These are phyloP conservation scores for Amanita exitialis DNA, from an alignment of 768 basidiomycete genomes.

Conservation along the genomic window DNA sequence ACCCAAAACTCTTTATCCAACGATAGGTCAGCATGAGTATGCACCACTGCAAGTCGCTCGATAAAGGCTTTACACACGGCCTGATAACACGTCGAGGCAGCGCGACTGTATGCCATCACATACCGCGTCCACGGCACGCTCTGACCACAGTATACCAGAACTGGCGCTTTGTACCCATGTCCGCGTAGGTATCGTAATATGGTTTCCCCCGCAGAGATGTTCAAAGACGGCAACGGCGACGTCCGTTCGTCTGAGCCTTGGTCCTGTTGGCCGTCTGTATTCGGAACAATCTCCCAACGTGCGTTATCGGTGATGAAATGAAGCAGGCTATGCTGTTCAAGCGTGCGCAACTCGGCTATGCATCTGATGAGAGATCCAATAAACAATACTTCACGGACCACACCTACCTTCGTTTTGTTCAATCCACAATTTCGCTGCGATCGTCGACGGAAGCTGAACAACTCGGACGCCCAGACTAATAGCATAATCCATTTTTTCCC, in stretches of 20 bases:
- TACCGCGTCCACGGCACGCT: conserved; percentile 13
- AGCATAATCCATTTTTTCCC: conserved; percentile 10
- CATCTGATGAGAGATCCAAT: not conserved
- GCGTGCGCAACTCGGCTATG: conserved; percentile 15
- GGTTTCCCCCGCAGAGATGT: conserved; percentile 16
- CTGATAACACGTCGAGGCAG: conserved; percentile 14
- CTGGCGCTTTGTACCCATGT: conserved; percentile 11
- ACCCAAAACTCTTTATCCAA: not conserved
- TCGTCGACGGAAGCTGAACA: conserved; percentile 18
- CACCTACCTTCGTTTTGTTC: conserved; percentile 15
- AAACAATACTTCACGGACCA: not conserved
- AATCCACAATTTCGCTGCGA: conserved; percentile 18
- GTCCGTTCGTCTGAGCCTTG: not conserved
- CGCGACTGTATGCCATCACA: conserved; percentile 11
- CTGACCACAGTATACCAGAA: conserved; percentile 14
- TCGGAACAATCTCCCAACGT: conserved; percentile 12
- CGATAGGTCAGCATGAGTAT: not conserved
- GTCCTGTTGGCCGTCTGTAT: no score
- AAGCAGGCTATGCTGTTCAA: conserved; percentile 13
- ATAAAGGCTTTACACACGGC: not conserved
- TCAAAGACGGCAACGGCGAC: conserved; percentile 7
- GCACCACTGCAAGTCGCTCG: not conserved
- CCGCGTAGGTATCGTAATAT: conserved; percentile 17
- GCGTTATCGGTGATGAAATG: conserved; percentile 22
- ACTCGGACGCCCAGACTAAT: conserved; percentile 12